Evolutionary conservation across 1,284 basidiomycete species (phyloP).

Genomic region (Volvariella surrecta): DNA sequence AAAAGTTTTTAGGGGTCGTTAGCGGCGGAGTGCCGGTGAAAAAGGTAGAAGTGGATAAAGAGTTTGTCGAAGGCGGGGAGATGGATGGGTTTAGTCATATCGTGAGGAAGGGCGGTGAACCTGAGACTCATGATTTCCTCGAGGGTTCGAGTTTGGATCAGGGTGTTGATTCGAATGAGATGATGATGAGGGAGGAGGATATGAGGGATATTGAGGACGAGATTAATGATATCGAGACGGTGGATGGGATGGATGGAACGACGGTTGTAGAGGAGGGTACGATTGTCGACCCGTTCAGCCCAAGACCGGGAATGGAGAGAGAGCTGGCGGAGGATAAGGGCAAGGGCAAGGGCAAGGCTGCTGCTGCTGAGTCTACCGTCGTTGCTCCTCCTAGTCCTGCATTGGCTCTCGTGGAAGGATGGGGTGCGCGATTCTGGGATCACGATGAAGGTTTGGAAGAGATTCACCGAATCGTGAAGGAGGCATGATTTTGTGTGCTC

Average conservation of each 20-base stretch:
- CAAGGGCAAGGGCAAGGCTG: no score
- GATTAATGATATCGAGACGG: slow-evolving; percentile 8
- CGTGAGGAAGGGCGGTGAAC: no score
- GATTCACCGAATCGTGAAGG: slow-evolving; percentile 53
- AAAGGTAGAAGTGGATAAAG: slow-evolving; percentile 8
- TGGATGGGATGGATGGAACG: slow-evolving; percentile 6
- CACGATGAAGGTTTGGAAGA: slow-evolving; percentile 62
- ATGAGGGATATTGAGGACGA: slow-evolving; percentile 9
- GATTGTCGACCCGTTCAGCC: background rate
- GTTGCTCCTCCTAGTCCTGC: no score
- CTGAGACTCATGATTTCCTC: no score
- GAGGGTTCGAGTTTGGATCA: no score
- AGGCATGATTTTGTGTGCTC: slow-evolving; percentile 21
- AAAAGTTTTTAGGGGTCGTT: slow-evolving; percentile 36
- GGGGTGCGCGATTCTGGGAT: slow-evolving; percentile 45
- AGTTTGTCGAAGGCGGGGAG: no score
- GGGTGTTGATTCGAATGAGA: no score
- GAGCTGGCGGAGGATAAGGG: no score
- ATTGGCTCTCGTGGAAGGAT: slow-evolving; percentile 9
- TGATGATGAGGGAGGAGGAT: background rate
- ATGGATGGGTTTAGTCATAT: no score
- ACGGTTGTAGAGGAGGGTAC: slow-evolving; percentile 1
- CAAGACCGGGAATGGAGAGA: background rate
- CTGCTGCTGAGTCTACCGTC: no score
- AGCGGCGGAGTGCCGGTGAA: slow-evolving; percentile 21